Percentiles rank a stretch among this genome's conserved stretches.
phyloP scores from a whole-genome alignment of 805 yeast species.

The Nakazawaea holstii region DNA sequence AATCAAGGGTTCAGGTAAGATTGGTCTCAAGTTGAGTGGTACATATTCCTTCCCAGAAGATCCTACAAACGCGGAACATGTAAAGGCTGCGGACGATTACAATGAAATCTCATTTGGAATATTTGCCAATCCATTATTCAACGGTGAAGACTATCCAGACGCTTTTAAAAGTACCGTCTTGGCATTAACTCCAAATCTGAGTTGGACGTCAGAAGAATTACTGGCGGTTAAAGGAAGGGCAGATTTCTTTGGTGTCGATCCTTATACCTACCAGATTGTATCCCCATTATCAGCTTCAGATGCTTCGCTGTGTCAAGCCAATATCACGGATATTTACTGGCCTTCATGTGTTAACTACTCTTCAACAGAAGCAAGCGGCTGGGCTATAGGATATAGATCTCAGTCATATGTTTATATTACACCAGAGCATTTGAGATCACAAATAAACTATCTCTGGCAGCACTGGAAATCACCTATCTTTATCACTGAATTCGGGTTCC shows the following conservation, averaged over 20 bases:
- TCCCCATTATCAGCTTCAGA: slow-evolving; percentile 16
- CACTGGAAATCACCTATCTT: slow-evolving; percentile 22
- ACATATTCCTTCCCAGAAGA: slow-evolving; percentile 25
- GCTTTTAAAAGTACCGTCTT: slow-evolving; percentile 19
- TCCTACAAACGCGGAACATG: slow-evolving; percentile 18
- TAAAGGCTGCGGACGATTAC: slow-evolving; percentile 22
- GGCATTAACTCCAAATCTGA: slow-evolving; percentile 12
- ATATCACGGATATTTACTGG: slow-evolving; percentile 19
- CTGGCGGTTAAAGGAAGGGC: slow-evolving; percentile 18
- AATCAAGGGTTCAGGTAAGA: slow-evolving; percentile 20
- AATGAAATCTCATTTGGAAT: slow-evolving; percentile 21
- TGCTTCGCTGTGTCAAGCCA: slow-evolving; percentile 20
- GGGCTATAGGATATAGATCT: slow-evolving; percentile 21
- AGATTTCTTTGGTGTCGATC: slow-evolving; percentile 30
- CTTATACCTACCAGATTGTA: slow-evolving; percentile 23
- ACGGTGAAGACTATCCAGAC: slow-evolving; percentile 26
- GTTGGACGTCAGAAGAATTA: slow-evolving; percentile 23
- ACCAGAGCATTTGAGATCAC: slow-evolving; percentile 21
- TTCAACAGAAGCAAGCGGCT: slow-evolving; percentile 15
- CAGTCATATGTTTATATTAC: slow-evolving; percentile 20
- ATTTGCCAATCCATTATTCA: slow-evolving; percentile 26
- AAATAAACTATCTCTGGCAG: slow-evolving; percentile 23
- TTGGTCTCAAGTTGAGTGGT: slow-evolving; percentile 23
- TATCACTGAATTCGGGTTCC: slow-evolving; percentile 30
- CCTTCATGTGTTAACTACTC: slow-evolving; percentile 23